Percentiles rank a stretch among this genome's conserved stretches.
Evolutionary conservation across 2,329 filamentous ascomycete genomes (phyloP).

Genomic region (Penicillium crustosum): DNA sequence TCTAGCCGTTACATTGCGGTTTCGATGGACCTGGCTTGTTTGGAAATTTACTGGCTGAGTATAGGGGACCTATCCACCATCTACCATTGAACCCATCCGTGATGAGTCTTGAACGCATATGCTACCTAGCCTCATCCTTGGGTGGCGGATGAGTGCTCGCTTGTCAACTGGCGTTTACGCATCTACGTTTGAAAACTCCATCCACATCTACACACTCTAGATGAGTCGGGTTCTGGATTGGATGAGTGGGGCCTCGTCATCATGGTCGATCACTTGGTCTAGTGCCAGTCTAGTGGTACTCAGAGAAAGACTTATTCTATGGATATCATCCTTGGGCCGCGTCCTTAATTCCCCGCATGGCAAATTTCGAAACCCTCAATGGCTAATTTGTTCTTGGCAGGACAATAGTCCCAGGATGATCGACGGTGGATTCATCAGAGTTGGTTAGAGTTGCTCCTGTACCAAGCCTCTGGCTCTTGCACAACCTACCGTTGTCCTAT

Average conservation of each 20-base stretch:
- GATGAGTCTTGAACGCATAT: neutral
- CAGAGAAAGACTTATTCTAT: neutral
- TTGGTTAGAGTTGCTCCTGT: neutral
- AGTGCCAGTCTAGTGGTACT: neutral
- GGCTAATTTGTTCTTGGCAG: slow-evolving; percentile 5
- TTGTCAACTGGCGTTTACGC: neutral
- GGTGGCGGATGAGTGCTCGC: neutral
- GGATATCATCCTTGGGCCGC: neutral
- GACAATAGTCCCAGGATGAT: neutral
- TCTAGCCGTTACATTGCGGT: neutral
- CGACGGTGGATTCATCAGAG: neutral
- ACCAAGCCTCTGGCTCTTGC: neutral
- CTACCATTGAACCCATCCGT: neutral
- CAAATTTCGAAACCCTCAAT: neutral
- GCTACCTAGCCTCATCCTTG: neutral
- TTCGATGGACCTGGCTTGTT: neutral
- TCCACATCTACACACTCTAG: neutral
- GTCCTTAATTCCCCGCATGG: slow-evolving; percentile 8
- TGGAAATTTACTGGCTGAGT: neutral
- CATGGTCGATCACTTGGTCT: slow-evolving; percentile 8
- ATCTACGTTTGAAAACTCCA: neutral
- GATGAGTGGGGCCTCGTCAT: slow-evolving; percentile 10
- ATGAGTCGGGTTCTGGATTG: neutral
- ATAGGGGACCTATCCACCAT: neutral
- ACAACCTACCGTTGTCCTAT: slow-evolving; percentile 5